Evolutionary conservation across 345 rosid genomes (phyloP), one percentile per base, ranked within the genome.

Genomic region (Salix brachista): DNA sequence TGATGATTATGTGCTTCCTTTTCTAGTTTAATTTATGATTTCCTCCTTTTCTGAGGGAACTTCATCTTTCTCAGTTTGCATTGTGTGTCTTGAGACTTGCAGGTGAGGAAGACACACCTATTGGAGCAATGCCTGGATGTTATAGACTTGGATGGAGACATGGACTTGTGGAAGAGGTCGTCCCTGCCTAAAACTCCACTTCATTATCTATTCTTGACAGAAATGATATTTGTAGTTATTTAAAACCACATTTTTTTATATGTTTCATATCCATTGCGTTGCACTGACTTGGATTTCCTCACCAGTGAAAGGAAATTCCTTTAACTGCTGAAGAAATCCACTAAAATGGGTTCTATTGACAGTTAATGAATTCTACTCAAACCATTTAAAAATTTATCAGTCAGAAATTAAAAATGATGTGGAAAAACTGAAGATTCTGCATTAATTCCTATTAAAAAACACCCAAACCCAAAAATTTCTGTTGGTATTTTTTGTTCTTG

Each of bases 51-150:
- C 65, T 77, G 23, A 54, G 42, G 74, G 21, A 72, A 65, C 2
- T 64, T 64, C 50, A 23, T 18, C 73, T 70, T 44, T 42, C 64
- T 65, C 36, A 21, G 19, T 39, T 26, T 65, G 46, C 13, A 0
- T 41, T 39, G 28, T 66, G 25, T 46, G 66, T 72, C 48, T 48
- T 67, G 61, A 70, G 46, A 65, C 69, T 80, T 84, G 76, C 84
- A 92, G 98, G 98, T 66, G 94, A 89, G 83, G 98, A 95, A 74
- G 99, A 95, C 77, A 88, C 97, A 1, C 99, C 97, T 52, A 95
- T 95, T 84, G 99, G 99, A 83, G 99, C 99, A 30, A 95, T 95
- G 99, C 99, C 99, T 12, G 98, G 99, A 76, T 95, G 98, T 81
- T 93, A 88, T 48, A 91, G 98, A 86, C 97, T 94, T 81, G 97